Base-by-base conservation (phyloP, 75 land plant species). In the Picea glauca region DNA sequence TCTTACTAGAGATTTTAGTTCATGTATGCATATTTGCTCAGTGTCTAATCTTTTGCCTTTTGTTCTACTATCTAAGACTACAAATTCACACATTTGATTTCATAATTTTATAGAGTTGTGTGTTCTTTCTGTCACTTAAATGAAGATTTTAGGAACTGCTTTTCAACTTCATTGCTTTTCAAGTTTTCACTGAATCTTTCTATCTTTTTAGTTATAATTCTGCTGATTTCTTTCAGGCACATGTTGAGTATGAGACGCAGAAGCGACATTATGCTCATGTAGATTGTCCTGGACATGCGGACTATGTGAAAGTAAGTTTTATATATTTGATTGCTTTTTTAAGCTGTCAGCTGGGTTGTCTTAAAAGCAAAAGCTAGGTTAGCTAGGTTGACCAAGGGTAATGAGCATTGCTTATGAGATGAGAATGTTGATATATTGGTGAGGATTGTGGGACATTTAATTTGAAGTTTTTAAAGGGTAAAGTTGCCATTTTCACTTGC, bases 251-350 rank as follows among this genome's bases (percentile, higher is more conserved):
- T 82, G 99, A 96, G 65, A 96, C 99, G 60, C 77, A 76, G 8
- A 96, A 96, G 80, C 82, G 95, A 40, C 98, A 96, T 58, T 94
- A 96, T 89, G 99, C 96, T 18, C 99, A 94, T 85, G 99, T 96
- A 5, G 99, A 96, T 80, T 92, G 99, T 73, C 97, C 97, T 13
- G 98, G 99, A 72, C 99, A 96, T 87, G 98, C 95, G 23, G 99
- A 96, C 67, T 96, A 96, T 91, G 98, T 96, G 21, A 96, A 96
- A 83, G 96, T 96, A 83, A 81, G 91, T 13, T 40, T 61, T n/a
- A 23, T 60, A 43, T 14, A 61, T 58, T 75, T 74, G 33, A 58
- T 15, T 57, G 61, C 23, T 8, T 74, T 75, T 31, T 50, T 38
- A 31, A 31, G 32, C 33, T 18, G 32, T 15, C 11, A 58, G 9